phyloP scores from a whole-genome alignment of 208 protist genomes.

The Vickermania spadyakhi region DNA sequence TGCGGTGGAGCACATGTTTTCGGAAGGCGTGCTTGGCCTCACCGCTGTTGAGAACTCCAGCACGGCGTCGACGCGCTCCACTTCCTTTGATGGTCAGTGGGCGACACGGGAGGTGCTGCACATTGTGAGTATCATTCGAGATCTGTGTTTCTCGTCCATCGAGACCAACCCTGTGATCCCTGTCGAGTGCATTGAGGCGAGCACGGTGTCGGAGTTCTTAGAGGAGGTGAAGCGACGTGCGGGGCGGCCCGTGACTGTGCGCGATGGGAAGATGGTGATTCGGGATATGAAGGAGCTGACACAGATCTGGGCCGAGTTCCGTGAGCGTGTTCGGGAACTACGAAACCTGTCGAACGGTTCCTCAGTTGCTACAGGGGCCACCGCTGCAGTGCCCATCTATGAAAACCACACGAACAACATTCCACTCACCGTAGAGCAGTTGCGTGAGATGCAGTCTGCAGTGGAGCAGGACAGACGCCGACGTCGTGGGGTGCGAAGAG shows the following conservation, averaged over 20 bases:
- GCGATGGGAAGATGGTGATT: too few species aligned
- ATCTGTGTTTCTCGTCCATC: not conserved
- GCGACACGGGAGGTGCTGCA: not conserved
- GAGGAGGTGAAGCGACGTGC: not conserved
- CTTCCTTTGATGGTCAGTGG: not conserved
- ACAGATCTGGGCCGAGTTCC: too few species aligned
- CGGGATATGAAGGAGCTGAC: too few species aligned
- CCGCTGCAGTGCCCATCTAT: not conserved
- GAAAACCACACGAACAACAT: not conserved
- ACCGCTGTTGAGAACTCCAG: not conserved
- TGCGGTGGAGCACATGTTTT: not conserved
- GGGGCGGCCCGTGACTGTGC: too few species aligned
- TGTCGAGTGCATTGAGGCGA: conserved; percentile 19
- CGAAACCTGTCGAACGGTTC: too few species aligned
- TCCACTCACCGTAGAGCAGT: not conserved
- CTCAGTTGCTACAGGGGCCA: too few species aligned
- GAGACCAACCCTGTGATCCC: not conserved
- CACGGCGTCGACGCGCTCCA: not conserved
- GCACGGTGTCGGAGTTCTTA: conserved; percentile 13
- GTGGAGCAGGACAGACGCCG: not conserved
- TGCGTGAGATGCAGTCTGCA: not conserved
- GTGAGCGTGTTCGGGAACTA: too few species aligned
- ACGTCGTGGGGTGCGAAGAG: not conserved
- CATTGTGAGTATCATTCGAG: not conserved
- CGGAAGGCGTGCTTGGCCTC: not conserved